Conservation (phyloP, 2,329 filamentous ascomycete genomes). For the Epichloe elymi region DNA sequence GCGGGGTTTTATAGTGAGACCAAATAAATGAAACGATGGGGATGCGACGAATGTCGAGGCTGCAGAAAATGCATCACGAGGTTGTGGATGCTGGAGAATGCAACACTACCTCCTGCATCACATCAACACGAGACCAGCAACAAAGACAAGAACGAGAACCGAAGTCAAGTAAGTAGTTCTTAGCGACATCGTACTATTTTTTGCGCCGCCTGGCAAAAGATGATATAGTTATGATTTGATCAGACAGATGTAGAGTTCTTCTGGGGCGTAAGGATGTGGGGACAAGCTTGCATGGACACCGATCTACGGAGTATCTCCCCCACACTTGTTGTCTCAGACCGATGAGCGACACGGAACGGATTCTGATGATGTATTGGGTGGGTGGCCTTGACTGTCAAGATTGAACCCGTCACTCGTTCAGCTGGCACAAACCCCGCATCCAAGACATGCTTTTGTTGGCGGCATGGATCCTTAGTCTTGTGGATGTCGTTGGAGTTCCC, state of each 20-base stretch:
- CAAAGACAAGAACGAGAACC: not conserved
- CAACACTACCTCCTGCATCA: slow-evolving; percentile 1
- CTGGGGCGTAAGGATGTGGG: not conserved
- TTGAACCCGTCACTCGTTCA: not conserved
- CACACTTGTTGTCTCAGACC: not conserved
- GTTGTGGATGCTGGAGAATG: not conserved
- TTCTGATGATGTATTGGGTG: not conserved
- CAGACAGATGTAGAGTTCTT: not conserved
- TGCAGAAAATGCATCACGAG: slow-evolving; percentile 1
- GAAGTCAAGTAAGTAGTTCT: not conserved
- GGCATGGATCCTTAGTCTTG: not conserved
- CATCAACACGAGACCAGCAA: slow-evolving; percentile 1
- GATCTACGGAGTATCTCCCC: not conserved
- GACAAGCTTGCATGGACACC: not conserved
- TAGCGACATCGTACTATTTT: not conserved
- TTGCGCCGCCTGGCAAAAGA: not conserved
- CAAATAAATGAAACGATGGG: not conserved
- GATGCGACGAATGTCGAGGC: not conserved
- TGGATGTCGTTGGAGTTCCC: not conserved
- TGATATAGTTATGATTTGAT: not conserved
- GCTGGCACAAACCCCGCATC: not conserved
- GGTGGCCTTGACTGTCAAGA: not conserved
- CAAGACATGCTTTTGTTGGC: not conserved
- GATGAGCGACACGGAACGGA: not conserved
- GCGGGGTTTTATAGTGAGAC: not conserved